Evolutionary conservation across 345 rosid species (phyloP).

Genomic region (Salix brachista): DNA sequence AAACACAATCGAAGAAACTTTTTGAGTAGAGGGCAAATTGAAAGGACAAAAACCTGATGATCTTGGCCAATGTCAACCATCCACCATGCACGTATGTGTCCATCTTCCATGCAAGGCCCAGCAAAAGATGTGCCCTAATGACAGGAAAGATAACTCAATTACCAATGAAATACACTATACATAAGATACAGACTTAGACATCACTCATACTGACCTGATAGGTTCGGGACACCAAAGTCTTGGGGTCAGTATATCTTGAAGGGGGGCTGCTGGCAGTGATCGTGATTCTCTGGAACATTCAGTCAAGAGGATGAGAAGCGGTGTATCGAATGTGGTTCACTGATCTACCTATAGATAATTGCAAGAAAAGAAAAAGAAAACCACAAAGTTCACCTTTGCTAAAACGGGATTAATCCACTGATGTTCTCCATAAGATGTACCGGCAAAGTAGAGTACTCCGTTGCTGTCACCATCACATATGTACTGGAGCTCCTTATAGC

Average conservation of each 20-base stretch:
- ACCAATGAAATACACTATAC: background rate
- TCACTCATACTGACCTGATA: constrained; percentile 53
- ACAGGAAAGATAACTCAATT: constrained; percentile 1
- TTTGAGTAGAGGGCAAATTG: too few species aligned
- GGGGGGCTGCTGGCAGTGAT: constrained; percentile 78
- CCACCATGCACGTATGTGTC: constrained; percentile 77
- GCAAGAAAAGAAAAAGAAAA: background rate
- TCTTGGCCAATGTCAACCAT: constrained; percentile 85
- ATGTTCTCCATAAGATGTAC: constrained; percentile 88
- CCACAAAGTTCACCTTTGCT: constrained; percentile 50
- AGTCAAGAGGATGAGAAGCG: constrained; percentile 9
- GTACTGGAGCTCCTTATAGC: constrained; percentile 93
- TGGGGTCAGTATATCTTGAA: constrained; percentile 84
- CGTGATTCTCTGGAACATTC: constrained; percentile 54
- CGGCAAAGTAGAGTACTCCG: constrained; percentile 81
- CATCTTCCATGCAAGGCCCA: constrained; percentile 78
- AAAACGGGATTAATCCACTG: constrained; percentile 97
- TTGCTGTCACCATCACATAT: constrained; percentile 98
- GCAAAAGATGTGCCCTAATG: constrained; percentile 79
- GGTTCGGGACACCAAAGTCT: constrained; percentile 74
- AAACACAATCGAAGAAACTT: background rate
- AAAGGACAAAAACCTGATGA: constrained; percentile 65
- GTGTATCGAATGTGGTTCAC: background rate
- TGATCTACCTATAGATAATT: background rate
- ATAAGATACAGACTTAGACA: background rate